Conservation (phyloP, 768 basidiomycete species). For the Rhodotorula toruloides region DNA sequence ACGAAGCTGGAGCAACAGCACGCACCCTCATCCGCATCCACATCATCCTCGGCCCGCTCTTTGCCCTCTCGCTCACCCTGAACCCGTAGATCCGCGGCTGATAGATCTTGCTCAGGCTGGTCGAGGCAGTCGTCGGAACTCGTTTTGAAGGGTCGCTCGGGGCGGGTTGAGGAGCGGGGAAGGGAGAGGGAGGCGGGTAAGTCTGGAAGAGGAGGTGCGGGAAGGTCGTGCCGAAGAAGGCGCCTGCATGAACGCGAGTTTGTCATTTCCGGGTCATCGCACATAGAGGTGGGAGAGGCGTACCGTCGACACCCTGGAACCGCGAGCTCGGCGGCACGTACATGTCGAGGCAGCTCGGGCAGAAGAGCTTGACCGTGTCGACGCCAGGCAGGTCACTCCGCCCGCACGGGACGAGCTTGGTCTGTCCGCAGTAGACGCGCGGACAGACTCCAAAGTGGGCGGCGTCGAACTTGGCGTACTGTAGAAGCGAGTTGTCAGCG, state of each 20-base stretch:
- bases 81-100: conserved; percentile 93
- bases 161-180: conserved; percentile 25
- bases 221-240: conserved; percentile 99
- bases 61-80: conserved; percentile 89
- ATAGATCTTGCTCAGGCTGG: conserved; percentile 60
- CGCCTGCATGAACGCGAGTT: conserved; percentile 55
- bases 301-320: conserved; percentile 92
- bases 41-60: conserved; percentile 92
- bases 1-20: neutral
- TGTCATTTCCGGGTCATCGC: neutral
- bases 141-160: conserved; percentile 9
- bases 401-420: conserved; percentile 88
- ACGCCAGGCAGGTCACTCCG: conserved; percentile 90
- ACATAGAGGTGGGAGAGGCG: conserved; percentile 43
- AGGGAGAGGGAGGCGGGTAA: conserved; percentile 50
- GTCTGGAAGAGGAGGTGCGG: conserved; percentile 96
- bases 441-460: conserved; percentile 90
- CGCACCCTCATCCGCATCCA: conserved; percentile 73
- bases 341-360: conserved; percentile 96
- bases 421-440: conserved; percentile 83
- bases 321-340: conserved; percentile 92
- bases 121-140: conserved; percentile 30
- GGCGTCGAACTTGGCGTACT: conserved; percentile 95
- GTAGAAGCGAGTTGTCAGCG: neutral
- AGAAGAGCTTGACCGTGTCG: conserved; percentile 96